Base-by-base conservation (phyloP, 1,284 basidiomycete genomes). In the Ceratobasidium sp. region DNA sequence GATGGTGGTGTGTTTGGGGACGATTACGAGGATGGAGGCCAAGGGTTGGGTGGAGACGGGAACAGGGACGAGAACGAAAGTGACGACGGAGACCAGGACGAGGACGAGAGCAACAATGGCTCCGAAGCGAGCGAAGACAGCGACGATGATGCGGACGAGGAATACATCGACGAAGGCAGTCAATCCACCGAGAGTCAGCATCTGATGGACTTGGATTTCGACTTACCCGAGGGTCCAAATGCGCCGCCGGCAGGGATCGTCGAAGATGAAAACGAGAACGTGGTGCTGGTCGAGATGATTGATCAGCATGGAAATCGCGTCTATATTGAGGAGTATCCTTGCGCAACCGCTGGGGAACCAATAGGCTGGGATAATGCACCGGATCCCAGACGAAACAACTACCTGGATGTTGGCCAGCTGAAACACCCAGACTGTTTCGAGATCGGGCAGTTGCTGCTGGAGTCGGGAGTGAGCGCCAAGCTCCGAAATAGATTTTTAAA, bases 371-470 rank as follows among this genome's bases (percentile, higher is more conserved):
- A 34, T 19, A 52, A 2, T 11, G 11, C 51, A 15, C 32, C 29
- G 15, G n/a, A 34, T 61, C 57, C 19, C 19, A 57, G 29, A 7
- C 57, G 19, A 11, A 11, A n/a, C 4, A 19, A 34, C 29, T 61
- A 61, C n/a, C 29, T 32, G 13, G 57, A 61, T 25, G 57, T 61
- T 11, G 57, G 57, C 29, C 4, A 37, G 4, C 32, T 61, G 29
- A n/a, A 15, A 34, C n/a, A 34, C 37, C 49, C 46, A 2, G 49
- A 68, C 8, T 49, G 11, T 17, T 68, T 68, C 22, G 66, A 68
- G 49, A 52, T 68, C 15, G 66, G 46, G 17, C 46, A 68, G 22
- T 22, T 68, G n/a, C 22, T 68, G 40, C n/a, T 68, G 49, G 19
- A 34, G 6, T 68, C 49, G 15, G 66, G 66, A n/a, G 29, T 68